Evolutionary conservation across 176 grass and related monocot species (phyloP).

Genomic region (Aechmea fasciata): DNA sequence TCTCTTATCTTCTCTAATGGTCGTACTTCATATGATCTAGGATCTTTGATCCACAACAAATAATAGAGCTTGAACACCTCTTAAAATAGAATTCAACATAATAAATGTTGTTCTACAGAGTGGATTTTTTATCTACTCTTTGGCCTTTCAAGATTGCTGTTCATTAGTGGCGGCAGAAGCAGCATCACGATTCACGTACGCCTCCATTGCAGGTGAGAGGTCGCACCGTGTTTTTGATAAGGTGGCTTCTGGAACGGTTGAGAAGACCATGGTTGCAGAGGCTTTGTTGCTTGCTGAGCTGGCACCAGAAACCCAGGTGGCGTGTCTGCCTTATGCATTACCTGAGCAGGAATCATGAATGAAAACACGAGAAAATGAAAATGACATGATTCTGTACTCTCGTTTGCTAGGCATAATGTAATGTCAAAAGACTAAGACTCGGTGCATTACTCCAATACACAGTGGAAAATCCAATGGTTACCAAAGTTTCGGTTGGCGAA

Average conservation of each 20-base stretch:
- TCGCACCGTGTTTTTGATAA: slow-evolving; percentile 15
- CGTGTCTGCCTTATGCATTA: slow-evolving; percentile 48
- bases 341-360: slow-evolving; percentile 33
- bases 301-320: slow-evolving; percentile 37
- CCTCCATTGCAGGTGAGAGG: slow-evolving; percentile 66
- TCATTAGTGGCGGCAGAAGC: slow-evolving; percentile 13
- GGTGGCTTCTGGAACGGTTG: slow-evolving; percentile 18
- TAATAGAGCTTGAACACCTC: too few relatives aligned
- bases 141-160: slow-evolving; percentile 11
- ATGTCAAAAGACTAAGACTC: not conserved
- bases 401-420: not conserved
- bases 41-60: too few relatives aligned
- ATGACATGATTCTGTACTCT: not conserved
- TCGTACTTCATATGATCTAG: too few relatives aligned
- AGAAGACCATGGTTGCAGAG: slow-evolving; percentile 20
- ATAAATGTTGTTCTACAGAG: not conserved
- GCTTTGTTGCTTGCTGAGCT: slow-evolving; percentile 34
- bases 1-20: too few relatives aligned
- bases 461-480: too few relatives aligned
- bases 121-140: not conserved
- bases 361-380: not conserved
- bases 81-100: too few relatives aligned
- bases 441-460: too few relatives aligned
- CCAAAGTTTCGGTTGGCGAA: too few relatives aligned
- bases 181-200: slow-evolving; percentile 24